Base-by-base conservation (phyloP, 1,284 basidiomycete genomes). In the Omphalotus olearius region DNA sequence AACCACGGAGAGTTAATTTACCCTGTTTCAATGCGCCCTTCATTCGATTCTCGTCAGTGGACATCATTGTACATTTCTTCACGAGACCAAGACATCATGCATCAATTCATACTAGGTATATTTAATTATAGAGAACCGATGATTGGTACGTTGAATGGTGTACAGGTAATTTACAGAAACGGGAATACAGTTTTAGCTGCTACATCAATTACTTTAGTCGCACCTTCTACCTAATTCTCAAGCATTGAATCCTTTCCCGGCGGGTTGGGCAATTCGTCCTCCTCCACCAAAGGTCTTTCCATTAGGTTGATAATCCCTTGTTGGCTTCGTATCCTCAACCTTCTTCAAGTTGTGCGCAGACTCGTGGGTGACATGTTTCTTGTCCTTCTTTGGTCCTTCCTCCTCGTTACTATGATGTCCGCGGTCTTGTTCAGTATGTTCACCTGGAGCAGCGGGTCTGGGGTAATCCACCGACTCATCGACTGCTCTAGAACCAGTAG, bases 191-290 rank as follows among this genome's bases (percentile, higher is more conserved):
- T 23, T 23, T 23, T 23, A 23, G 23, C 5, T 23, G 23, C 5
- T 23, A 23, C 23, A 23, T 23, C 23, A 23, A 23, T 23, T 23
- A 23, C 2, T 3, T 23, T 5, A 23, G 23, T 23, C 23, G 23
- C 23, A 23, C 23, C 23, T 23, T 23, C 23, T 33, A 33, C 30
- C 3, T 33, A 7, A 37, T 4, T 18, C 4, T 44, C 42, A 44
- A 44, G 42, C 42, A 13, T 64, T 62, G 45, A 79, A 57, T 9
- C 44, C 62, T 58, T 74, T 82, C 16, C 77, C 78, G 40, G 70
- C 74, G 47, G 83, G 83, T 62, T 86, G 83, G 6, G 69, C 71
- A 53, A 85, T 84, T 52, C 81, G 72, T 23, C 74, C 76, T 0
- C 66, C 72, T 9, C 65, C 73, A 4, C 73, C 76, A 49, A 72